These are phyloP conservation scores for Dipodascus albidus DNA, from an alignment of 805 yeast genomes.

Conservation along the genomic window DNA sequence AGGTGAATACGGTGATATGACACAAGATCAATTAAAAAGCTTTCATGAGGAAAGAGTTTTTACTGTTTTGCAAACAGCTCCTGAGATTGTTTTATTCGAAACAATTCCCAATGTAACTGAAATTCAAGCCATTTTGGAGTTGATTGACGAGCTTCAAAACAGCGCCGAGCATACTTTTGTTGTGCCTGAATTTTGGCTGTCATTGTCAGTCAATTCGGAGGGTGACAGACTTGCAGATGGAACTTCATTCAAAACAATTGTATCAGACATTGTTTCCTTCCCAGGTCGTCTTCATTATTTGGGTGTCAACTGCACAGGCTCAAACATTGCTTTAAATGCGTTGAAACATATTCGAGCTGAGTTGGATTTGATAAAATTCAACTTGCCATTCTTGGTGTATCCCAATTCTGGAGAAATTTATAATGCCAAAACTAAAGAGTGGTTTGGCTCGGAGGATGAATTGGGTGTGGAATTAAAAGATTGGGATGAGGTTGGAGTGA, in stretches of 20 bases:
- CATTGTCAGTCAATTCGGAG: conserved; percentile 33
- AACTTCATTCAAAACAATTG: conserved; percentile 28
- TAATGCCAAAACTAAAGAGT: conserved; percentile 34
- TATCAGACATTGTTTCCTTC: conserved; percentile 23
- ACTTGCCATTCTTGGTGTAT: conserved; percentile 41
- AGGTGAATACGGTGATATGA: conserved; percentile 45
- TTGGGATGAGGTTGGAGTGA: conserved; percentile 33
- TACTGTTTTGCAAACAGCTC: conserved; percentile 27
- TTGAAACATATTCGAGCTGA: background rate
- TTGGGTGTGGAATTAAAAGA: conserved; percentile 20
- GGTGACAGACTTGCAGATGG: conserved; percentile 38
- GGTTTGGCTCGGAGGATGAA: conserved; percentile 22
- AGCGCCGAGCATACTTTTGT: conserved; percentile 21
- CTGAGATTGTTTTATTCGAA: conserved; percentile 53
- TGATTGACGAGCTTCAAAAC: conserved; percentile 25
- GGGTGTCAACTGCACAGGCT: conserved; percentile 38
- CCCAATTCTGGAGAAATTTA: conserved; percentile 71
- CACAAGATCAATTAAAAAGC: conserved; percentile 29
- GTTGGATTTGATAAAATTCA: background rate
- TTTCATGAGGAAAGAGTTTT: conserved; percentile 42
- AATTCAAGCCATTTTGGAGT: conserved; percentile 35
- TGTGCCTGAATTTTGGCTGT: conserved; percentile 33
- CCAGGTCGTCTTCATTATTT: background rate
- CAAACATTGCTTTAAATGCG: conserved; percentile 31
- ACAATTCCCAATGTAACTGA: conserved; percentile 60